These are phyloP conservation scores for Trichocladium uniseriatum DNA, from an alignment of 495 filamentous ascomycete genomes.

Conservation along the genomic window DNA sequence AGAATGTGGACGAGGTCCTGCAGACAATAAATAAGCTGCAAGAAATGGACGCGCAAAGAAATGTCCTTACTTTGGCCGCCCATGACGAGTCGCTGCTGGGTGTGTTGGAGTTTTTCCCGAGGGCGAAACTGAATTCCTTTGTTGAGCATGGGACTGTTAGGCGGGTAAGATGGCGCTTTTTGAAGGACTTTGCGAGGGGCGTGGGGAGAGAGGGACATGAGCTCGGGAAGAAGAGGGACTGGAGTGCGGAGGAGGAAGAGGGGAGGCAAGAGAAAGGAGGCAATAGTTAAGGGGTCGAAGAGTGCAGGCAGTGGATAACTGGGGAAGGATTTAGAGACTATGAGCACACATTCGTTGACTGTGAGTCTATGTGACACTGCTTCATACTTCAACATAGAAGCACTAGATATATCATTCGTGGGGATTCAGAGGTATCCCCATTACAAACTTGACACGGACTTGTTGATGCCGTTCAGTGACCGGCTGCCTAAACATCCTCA, in stretches of 20 bases:
- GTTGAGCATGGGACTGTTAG: slow-evolving; percentile 42
- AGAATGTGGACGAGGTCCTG: slow-evolving; percentile 19
- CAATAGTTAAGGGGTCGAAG: neutral
- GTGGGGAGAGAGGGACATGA: slow-evolving; percentile 22
- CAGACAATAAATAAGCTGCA: slow-evolving; percentile 38
- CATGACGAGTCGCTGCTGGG: slow-evolving; percentile 43
- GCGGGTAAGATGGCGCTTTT: slow-evolving; percentile 44
- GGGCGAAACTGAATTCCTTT: slow-evolving; percentile 39
- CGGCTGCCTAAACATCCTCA: too few species aligned
- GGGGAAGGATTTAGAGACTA: too few species aligned
- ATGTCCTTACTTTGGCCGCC: slow-evolving; percentile 43
- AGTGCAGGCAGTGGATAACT: too few species aligned
- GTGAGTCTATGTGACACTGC: too few species aligned
- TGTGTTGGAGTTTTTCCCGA: slow-evolving; percentile 43
- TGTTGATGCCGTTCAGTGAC: too few species aligned
- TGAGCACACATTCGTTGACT: too few species aligned
- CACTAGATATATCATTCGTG: too few species aligned
- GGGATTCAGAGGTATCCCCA: too few species aligned
- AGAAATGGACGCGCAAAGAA: slow-evolving; percentile 41
- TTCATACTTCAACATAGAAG: too few species aligned
- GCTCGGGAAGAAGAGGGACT: slow-evolving; percentile 4
- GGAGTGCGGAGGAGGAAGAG: neutral
- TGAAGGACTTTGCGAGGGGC: slow-evolving; percentile 43
- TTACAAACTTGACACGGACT: too few species aligned
- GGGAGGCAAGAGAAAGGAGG: neutral